Evolutionary conservation across 176 grass and related monocot genomes (phyloP).

Genomic region (Oryza glumipatula): DNA sequence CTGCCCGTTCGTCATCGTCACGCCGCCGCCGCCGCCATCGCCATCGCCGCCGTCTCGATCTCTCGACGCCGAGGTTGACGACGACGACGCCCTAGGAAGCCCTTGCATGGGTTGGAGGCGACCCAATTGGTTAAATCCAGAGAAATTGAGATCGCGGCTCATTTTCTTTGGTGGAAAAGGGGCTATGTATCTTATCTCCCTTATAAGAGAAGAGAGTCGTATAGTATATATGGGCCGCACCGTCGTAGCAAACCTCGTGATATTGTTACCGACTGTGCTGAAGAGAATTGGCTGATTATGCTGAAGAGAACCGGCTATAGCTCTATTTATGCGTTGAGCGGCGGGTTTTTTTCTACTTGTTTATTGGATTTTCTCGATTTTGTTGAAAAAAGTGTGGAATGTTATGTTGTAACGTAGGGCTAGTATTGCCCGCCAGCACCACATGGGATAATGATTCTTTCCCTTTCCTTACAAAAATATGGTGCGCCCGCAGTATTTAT

Average conservation of each 20-base stretch:
- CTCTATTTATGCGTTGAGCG: background rate
- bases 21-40: background rate
- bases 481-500: constrained; percentile 16
- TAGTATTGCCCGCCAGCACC: background rate
- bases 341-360: background rate
- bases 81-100: constrained; percentile 15
- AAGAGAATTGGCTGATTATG: background rate
- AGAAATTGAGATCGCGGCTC: constrained; percentile 24
- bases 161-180: background rate
- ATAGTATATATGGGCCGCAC: background rate
- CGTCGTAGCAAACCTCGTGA: background rate
- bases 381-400: constrained; percentile 27
- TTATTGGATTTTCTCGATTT: constrained; percentile 11
- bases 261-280: background rate
- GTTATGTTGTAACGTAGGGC: background rate
- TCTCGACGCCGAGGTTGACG: constrained; percentile 17
- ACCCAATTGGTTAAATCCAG: constrained; percentile 6
- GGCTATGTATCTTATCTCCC: background rate
- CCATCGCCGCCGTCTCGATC: background rate
- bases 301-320: background rate
- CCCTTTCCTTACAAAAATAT: background rate
- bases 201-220: background rate
- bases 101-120: constrained; percentile 12
- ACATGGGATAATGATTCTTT: constrained; percentile 22
- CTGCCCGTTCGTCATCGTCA: background rate